Percentiles rank a stretch among this genome's conserved stretches.
These are phyloP conservation scores for Pinus taeda DNA, from an alignment of 75 land plant species.

Conservation along the genomic window DNA sequence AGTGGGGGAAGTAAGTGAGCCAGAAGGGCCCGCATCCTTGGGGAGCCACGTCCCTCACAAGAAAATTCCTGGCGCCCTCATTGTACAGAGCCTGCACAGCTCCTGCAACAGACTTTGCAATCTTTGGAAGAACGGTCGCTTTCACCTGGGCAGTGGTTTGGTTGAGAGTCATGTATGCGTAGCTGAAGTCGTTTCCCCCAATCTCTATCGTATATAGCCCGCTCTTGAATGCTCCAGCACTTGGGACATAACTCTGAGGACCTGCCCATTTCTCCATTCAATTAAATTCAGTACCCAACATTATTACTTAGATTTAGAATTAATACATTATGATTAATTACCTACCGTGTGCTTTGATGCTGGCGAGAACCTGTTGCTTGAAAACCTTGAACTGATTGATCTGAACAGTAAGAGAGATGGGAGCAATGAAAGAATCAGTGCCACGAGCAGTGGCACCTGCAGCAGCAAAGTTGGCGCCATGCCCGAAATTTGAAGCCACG, in stretches of 20 bases:
- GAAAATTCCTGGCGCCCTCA: conserved; percentile 50
- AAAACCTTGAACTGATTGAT: conserved; percentile 23
- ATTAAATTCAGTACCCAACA: no score
- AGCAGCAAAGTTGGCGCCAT: conserved; percentile 77
- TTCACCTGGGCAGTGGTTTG: neutral
- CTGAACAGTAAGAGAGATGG: conserved; percentile 23
- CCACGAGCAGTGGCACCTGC: conserved; percentile 52
- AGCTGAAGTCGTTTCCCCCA: conserved; percentile 27
- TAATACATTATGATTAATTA: no score
- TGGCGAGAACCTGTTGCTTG: conserved; percentile 17
- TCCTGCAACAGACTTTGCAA: conserved; percentile 1
- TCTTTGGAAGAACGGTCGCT: conserved; percentile 1
- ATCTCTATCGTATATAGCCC: conserved; percentile 23
- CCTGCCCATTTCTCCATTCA: no score
- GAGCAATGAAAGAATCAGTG: conserved; percentile 19
- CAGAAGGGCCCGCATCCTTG: conserved; percentile 65
- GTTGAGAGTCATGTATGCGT: conserved; percentile 9
- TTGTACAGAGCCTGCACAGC: neutral
- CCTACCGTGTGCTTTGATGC: neutral
- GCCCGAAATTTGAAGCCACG: conserved; percentile 50
- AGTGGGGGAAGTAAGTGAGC: conserved; percentile 29
- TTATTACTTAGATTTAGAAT: no score
- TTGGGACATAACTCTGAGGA: neutral
- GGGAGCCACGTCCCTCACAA: conserved; percentile 65
- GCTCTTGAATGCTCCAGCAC: neutral